Conservation (phyloP, 305 asterid species). For the Euphrasia arctica region DNA sequence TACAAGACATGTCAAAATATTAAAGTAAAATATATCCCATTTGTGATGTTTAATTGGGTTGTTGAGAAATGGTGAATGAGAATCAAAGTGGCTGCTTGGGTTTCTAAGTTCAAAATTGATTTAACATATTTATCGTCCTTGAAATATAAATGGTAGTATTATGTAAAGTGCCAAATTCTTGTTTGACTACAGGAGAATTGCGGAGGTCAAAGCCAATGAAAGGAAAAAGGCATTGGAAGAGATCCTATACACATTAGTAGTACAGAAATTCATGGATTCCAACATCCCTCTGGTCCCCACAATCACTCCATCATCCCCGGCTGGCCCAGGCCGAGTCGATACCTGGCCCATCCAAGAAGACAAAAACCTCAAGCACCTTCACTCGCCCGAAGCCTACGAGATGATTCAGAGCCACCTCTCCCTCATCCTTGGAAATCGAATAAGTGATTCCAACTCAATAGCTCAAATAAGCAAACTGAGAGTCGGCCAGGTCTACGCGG, state of each 20-base stretch:
- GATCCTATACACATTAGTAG: conserved; percentile 82
- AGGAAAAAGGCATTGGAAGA: conserved; percentile 84
- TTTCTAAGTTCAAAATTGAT: conserved; percentile 11
- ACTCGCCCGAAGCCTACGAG: conserved; percentile 87
- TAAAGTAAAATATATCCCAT: too few species aligned
- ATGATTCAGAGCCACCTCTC: conserved; percentile 91
- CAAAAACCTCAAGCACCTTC: conserved; percentile 50
- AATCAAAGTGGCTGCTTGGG: background rate
- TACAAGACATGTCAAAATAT: too few species aligned
- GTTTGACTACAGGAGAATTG: conserved; percentile 65
- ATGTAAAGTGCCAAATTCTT: background rate
- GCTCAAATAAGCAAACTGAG: conserved; percentile 77
- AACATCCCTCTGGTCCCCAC: conserved; percentile 64
- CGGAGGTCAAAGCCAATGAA: conserved; percentile 89
- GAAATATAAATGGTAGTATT: background rate
- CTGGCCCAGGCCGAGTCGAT: conserved; percentile 46
- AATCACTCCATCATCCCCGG: conserved; percentile 46
- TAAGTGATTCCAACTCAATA: conserved; percentile 42
- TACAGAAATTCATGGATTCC: conserved; percentile 91
- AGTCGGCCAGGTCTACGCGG: conserved; percentile 93
- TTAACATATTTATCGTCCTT: conserved; percentile 9
- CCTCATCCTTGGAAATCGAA: conserved; percentile 75
- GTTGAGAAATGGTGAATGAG: too few species aligned
- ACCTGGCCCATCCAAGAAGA: conserved; percentile 61
- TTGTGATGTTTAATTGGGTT: too few species aligned